Percentiles rank a stretch among this genome's conserved stretches.
Conservation (phyloP, 1,139 yeast genomes). For the Saccharomyces hybrid region DNA sequence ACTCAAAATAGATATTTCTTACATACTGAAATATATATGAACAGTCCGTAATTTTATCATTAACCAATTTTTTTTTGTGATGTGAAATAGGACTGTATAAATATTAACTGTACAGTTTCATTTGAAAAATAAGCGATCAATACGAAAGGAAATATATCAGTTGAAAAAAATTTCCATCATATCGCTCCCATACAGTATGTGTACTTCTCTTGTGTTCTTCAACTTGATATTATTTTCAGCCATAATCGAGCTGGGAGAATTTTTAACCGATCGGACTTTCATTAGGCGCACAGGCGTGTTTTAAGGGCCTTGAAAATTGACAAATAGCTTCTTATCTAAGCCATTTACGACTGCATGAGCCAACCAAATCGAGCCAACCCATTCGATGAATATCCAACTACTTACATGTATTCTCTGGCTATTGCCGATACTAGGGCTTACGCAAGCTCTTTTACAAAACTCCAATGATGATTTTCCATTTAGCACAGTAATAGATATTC, state of each 20-base stretch:
- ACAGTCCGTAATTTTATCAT: background rate
- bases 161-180: background rate
- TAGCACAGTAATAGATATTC: conserved; percentile 62
- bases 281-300: background rate
- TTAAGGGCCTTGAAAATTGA: background rate
- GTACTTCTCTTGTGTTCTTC: background rate
- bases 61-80: background rate
- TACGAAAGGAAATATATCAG: background rate
- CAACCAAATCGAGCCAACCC: background rate
- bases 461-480: conserved; percentile 7
- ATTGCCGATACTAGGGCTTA: background rate
- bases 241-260: background rate
- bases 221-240: background rate
- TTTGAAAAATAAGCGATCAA: background rate
- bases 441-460: background rate
- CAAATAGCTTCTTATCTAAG: background rate
- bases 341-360: background rate
- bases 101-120: background rate
- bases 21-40: background rate
- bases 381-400: background rate
- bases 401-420: background rate
- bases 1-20: conserved; percentile 8
- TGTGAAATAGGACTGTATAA: background rate
- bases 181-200: background rate
- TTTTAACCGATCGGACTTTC: background rate